Evolutionary conservation across 805 yeast species (phyloP).

Genomic region (Cyberlindnera maritima): DNA sequence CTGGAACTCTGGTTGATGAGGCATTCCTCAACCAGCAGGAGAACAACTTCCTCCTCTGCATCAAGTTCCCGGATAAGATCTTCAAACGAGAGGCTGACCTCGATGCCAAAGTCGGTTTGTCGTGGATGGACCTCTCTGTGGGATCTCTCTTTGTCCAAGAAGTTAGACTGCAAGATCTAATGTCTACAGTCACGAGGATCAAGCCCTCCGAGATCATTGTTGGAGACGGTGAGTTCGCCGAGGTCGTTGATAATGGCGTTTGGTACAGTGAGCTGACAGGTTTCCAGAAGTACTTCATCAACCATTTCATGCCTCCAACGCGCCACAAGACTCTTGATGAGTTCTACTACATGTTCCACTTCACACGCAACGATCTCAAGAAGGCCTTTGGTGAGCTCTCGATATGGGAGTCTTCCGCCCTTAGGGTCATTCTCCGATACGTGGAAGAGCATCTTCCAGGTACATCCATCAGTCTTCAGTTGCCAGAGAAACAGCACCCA

Average conservation of each 20-base stretch:
- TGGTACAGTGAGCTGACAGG: slow-evolving; percentile 62
- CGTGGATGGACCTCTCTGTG: slow-evolving; percentile 88
- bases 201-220: slow-evolving; percentile 78
- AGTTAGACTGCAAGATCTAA: slow-evolving; percentile 54
- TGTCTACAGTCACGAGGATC: slow-evolving; percentile 73
- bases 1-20: slow-evolving; percentile 91
- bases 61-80: slow-evolving; percentile 55
- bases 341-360: slow-evolving; percentile 41
- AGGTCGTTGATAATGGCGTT: slow-evolving; percentile 40
- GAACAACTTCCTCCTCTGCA: slow-evolving; percentile 67
- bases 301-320: slow-evolving; percentile 46
- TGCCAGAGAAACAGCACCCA: slow-evolving; percentile 59
- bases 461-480: slow-evolving; percentile 55
- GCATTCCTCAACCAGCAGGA: slow-evolving; percentile 69
- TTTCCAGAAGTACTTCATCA: slow-evolving; percentile 53
- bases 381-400: slow-evolving; percentile 33
- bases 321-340: slow-evolving; percentile 36
- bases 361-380: slow-evolving; percentile 23
- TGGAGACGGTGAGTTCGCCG: slow-evolving; percentile 41
- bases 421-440: slow-evolving; percentile 64
- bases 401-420: slow-evolving; percentile 54
- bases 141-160: slow-evolving; percentile 75
- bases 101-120: slow-evolving; percentile 57
- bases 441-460: slow-evolving; percentile 72
- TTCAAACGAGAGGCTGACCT: slow-evolving; percentile 36